Base-by-base conservation (phyloP, 768 basidiomycete genomes). In the Rhodotorula diobovata region DNA sequence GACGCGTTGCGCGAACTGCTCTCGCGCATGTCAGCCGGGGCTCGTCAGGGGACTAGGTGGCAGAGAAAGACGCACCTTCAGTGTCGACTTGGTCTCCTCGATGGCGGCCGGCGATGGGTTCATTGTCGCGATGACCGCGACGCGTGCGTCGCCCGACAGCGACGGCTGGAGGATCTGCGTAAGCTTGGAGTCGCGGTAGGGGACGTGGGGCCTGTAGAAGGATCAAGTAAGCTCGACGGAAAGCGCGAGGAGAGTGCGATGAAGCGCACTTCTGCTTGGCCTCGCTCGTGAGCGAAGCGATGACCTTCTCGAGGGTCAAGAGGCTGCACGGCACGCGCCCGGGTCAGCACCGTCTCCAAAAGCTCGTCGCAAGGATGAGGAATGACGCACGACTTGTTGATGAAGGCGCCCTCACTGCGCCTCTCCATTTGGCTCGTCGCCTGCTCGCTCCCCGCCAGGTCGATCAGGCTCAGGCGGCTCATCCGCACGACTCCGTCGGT, bases 361-460 rank as follows among this genome's bases (percentile, higher is more conserved):
- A 4, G 5, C 9, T 9, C 28, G 21, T 11, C 9, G 10, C 28
- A 8, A 30, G 20, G 39, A 51, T 0, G 50, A n/a, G 30, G 4
- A 25, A 32, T 91, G 34, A 11, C 56, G 23, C 35, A 57, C 56
- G 37, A 81, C 69, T 82, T 83, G 77, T 99, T 99, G 81, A 98
- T 99, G 78, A 94, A 96, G 78, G 90, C 94, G 20, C 95, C 96
- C 80, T 99, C 96, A 54, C 88, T 85, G 34, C 93, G 91, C 63
- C 96, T 83, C 69, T 97, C 93, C 80, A 93, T 93, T 81, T 96
- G 93, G 11, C 90, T 90, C 4, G 95, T 98, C 1, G 94, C 95
- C 80, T 90, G 93, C 79, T 99, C 96, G 0, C 92, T 95, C 6
- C 96, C 96, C 60, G 96, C 96, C 25, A 99, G 83, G 84, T 99